Base-by-base conservation (phyloP, 331 rosid genomes). In the Prunus yedoensis region DNA sequence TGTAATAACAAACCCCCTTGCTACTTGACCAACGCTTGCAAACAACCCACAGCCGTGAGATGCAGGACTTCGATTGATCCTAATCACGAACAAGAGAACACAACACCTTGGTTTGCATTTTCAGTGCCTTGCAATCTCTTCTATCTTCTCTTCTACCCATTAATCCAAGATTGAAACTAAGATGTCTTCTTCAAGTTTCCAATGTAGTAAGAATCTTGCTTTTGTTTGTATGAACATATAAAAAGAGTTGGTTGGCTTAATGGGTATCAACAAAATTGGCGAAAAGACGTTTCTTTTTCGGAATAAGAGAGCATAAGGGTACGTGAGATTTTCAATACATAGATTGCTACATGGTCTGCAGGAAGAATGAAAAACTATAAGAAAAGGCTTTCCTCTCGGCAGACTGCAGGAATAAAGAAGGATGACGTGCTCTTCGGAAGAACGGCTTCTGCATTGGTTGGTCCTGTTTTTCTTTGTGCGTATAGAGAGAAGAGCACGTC, bases 1-100 rank as follows among this genome's bases (percentile, higher is more conserved):
- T 50, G 87, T 76, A 58, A 84, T 78, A 43, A 87, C 91, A 74
- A 84, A 69, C 3, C 92, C 87, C 68, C 80, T 66, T 35, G 88
- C 91, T 38, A 84, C 83, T 70, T 84, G 91, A 58, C 92, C 89
- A 73, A 88, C 83, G 11, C 96, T 90, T 67, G 96, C 97, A 66
- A 90, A 92, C 46, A 88, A 80, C 72, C 89, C 86, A 21, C 85
- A 77, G 17, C 78, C 59, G 28, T 73, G 82, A 76, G 74, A 68
- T 68, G 56, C 53, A 28, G 78, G 51, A 73, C 65, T 23, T 79
- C 82, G 62, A 59, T 73, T 83, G 59, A 87, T 75, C 79, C 79
- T 82, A 47, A 88, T 79, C 63, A 79, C 88, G 25, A 83, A 76
- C 59, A 47, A 49, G 80, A 50, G 73, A 91, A 56, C 41, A 54